These are phyloP conservation scores for Pythium scleroteichum DNA, from an alignment of 352 stramenopile species.

Conservation along the genomic window DNA sequence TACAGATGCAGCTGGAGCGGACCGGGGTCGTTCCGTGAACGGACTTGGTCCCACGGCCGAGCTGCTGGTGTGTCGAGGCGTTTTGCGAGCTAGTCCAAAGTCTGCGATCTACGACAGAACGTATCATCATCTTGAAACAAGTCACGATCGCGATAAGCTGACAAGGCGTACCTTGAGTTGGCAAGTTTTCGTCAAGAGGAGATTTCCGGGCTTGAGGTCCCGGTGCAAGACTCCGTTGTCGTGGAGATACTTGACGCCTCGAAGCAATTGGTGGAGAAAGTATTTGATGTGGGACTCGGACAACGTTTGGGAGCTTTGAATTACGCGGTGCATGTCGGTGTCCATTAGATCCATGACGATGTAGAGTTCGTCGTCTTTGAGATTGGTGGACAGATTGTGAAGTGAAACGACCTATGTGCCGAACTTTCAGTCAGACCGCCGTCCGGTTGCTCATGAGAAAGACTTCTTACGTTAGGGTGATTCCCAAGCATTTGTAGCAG, in stretches of 20 bases:
- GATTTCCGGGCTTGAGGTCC: conserved; percentile 83
- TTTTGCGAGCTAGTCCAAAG: conserved; percentile 71
- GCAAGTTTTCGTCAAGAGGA: conserved; percentile 77
- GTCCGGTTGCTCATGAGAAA: not conserved
- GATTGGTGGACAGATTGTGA: conserved; percentile 82
- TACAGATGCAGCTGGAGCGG: conserved; percentile 35
- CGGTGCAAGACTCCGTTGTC: conserved; percentile 79
- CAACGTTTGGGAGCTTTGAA: conserved; percentile 77
- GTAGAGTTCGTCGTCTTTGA: conserved; percentile 93
- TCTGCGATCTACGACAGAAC: conserved; percentile 50
- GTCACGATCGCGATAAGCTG: no score
- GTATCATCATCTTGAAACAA: no score
- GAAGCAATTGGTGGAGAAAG: conserved; percentile 92
- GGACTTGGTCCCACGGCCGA: not conserved
- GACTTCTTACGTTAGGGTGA: conserved; percentile 71
- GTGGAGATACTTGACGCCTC: conserved; percentile 80
- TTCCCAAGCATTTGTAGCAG: conserved; percentile 86
- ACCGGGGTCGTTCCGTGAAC: conserved; percentile 44
- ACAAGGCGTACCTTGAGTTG: conserved; percentile 49
- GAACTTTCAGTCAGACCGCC: not conserved
- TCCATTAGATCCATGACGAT: conserved; percentile 96
- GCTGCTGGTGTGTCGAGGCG: conserved; percentile 30
- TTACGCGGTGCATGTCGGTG: conserved; percentile 90
- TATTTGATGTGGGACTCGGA: conserved; percentile 83
- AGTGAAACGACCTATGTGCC: conserved; percentile 74